Evolutionary conservation across 139 green algal genomes (phyloP), one percentile per base, ranked within the genome.

Genomic region (Picochlorum sp.): DNA sequence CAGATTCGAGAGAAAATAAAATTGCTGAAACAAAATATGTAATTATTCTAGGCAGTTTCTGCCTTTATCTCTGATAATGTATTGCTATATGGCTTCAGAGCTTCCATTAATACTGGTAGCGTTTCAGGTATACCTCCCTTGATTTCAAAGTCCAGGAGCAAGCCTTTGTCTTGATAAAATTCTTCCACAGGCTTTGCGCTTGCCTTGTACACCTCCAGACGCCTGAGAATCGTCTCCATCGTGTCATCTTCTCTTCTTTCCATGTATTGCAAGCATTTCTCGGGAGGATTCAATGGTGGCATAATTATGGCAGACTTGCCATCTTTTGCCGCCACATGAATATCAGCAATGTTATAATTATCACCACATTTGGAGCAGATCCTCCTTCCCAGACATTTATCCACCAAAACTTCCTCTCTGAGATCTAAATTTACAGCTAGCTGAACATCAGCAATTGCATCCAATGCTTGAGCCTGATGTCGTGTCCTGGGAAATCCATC

Each of bases 341-440:
- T 98, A 76, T 97, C 77, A 18, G 93, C 93, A 1, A 98, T 64
- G 79, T 98, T 98, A 84, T 87, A 98, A 74, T 88, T 90, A 67
- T 87, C 87, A 32, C 88, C 86, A 74, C 93, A 98, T 61, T 96
- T 76, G 2, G 28, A 65, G 78, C 93, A 98, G n/a, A 93, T 73
- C 2, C 91, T 78, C 4, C 92, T 74, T 0, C 87, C 89, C 61
- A 93, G 68, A 76, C 89, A 96, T 70, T 98, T 98, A 32, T 89
- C 74, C 15, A 97, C 81, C 56, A 98, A 74, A 21, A 96, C 75
- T 64, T 96, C 89, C 66, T 98, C 86, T 3, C 89, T 66, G 32
- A 98, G 71, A 0, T 57, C 46, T 26, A 98, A 60, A 75, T 98
- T 97, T 34, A 98, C 45, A 1, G 88, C 92, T 26, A 95, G 71